A percentile compares a stretch with the other conserved stretches of the same genome.
These are phyloP conservation scores for Ascoidea tarda DNA, from an alignment of 805 yeast genomes.

Conservation along the genomic window DNA sequence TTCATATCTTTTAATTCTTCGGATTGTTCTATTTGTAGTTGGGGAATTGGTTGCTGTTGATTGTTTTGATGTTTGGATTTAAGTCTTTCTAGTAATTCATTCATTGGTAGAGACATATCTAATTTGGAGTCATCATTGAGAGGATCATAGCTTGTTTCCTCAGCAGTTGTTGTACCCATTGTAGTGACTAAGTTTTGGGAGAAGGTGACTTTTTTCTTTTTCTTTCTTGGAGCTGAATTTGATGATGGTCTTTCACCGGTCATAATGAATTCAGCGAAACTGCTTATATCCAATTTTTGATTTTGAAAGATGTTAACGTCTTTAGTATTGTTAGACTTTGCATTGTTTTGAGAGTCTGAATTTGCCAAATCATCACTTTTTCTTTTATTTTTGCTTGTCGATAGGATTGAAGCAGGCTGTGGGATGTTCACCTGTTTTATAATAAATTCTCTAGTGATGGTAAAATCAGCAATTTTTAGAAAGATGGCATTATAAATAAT, in stretches of 20 bases:
- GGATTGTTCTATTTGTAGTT: slow-evolving; percentile 7
- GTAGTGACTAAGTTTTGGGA: slow-evolving; percentile 45
- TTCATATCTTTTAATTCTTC: slow-evolving; percentile 58
- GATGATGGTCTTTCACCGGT: slow-evolving; percentile 60
- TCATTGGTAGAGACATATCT: slow-evolving; percentile 66
- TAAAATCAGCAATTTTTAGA: slow-evolving; percentile 21
- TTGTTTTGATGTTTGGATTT: slow-evolving; percentile 13
- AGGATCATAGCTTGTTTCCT: neutral
- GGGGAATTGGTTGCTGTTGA: slow-evolving; percentile 15
- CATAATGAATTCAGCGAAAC: slow-evolving; percentile 69
- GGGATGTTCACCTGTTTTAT: slow-evolving; percentile 51
- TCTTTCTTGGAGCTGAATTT: slow-evolving; percentile 23
- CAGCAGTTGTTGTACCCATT: slow-evolving; percentile 13
- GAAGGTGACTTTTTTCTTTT: slow-evolving; percentile 53
- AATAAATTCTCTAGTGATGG: slow-evolving; percentile 42
- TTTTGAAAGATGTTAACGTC: slow-evolving; percentile 2
- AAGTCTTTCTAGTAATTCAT: slow-evolving; percentile 41
- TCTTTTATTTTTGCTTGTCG: slow-evolving; percentile 40
- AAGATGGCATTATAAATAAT: slow-evolving; percentile 24
- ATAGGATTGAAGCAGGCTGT: slow-evolving; percentile 64
- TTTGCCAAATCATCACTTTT: slow-evolving; percentile 25
- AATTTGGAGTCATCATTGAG: slow-evolving; percentile 16
- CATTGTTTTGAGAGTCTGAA: slow-evolving; percentile 13
- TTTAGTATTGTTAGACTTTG: slow-evolving; percentile 6
- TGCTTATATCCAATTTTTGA: slow-evolving; percentile 59